Evolutionary conservation across 2,329 filamentous ascomycete species (phyloP), one percentile per base, ranked within the genome.

Genomic region (Thielaviopsis musarum): DNA sequence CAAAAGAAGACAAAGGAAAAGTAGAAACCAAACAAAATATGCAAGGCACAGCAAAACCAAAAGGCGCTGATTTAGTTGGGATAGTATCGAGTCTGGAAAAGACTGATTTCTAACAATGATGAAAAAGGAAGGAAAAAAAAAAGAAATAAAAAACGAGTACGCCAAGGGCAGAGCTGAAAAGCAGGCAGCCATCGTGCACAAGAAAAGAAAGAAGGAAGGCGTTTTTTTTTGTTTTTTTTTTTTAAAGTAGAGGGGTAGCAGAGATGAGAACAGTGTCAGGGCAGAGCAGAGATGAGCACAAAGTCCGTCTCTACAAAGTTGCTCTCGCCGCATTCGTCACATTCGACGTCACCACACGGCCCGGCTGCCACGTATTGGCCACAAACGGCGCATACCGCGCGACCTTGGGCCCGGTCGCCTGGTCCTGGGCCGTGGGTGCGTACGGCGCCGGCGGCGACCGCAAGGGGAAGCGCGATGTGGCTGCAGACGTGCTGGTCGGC

Each of bases 361-460:
- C 38, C 38, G 38, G 38, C 38, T 45, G 38, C 38, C 38, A 45
- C 13, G 38, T 45, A 3, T 45, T 57, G 15, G 57, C 45, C 5
- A 61, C 60, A 57, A 59, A 61, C 48, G 56, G 48, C 34, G 53
- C 60, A 55, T 59, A 59, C 12, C 60, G 56, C 7, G 56, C 53
- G 17, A 61, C 57, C 53, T 61, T 61, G 45, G 60, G 60, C 22
- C 57, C 60, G 19, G 34, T 15, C 3, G 54, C 54, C n/a, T 56
- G 54, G 7, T 41, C 41, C 41, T 56, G 15, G 17, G 54, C 41
- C 38, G 38, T 56, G 54, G 24, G 54, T 22, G 21, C 22, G 22
- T 13, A 30, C 45, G 38, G 41, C 17, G n/a, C 48, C 22, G 22
- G 54, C 22, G 22, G 54, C 38, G 54, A 21, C 2, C 26, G 28